Base-by-base conservation (phyloP, 1,284 basidiomycete genomes). In the Ganoderma resinaceum region DNA sequence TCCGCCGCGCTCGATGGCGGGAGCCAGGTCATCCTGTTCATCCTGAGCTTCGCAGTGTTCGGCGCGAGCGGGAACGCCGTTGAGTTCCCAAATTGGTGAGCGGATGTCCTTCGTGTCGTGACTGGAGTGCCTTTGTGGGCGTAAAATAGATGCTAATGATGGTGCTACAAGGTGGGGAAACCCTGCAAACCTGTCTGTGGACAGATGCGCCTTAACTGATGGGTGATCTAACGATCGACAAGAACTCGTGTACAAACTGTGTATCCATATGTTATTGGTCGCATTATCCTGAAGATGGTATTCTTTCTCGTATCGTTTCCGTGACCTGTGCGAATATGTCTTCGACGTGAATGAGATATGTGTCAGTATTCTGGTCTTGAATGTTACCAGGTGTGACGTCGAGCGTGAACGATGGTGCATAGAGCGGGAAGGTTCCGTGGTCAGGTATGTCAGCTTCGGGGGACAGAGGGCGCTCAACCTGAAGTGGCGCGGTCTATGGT, bases 381-480 rank as follows among this genome's bases (percentile, higher is more conserved):
- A 90, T 90, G 65, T 88, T 90, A 2, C 93, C 91, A 65, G 84
- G 75, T 0, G 89, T 87, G 0, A 96, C 88, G 71, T 95, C 93
- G 42, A 96, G 82, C 0, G 87, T 91, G 76, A 96, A 96, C 0
- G 90, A 91, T 0, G 94, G 95, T 11, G 84, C 89, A 76, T 95
- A 96, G 7, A 86, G 75, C 0, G 89, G 89, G 72, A 93, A 94
- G 2, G 84, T 84, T 0, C 80, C 78, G 76, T 95, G 92, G 67
- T 95, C 84, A 0, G 95, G 95, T 37, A 96, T 92, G 29, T 85
- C 82, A 0, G 84, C 83, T 2, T 92, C 89, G 1, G 89, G 76
- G 0, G 84, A 76, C 1, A 95, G 79, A 0, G 88, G 84, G 14
- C 79, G 79, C 1, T 82, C 84, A 29, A 87, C 80, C 91, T 94